Evolutionary conservation across 176 grass and related monocot genomes (phyloP), one percentile per base, ranked within the genome.

Genomic region (Thinopyrum elongatum): DNA sequence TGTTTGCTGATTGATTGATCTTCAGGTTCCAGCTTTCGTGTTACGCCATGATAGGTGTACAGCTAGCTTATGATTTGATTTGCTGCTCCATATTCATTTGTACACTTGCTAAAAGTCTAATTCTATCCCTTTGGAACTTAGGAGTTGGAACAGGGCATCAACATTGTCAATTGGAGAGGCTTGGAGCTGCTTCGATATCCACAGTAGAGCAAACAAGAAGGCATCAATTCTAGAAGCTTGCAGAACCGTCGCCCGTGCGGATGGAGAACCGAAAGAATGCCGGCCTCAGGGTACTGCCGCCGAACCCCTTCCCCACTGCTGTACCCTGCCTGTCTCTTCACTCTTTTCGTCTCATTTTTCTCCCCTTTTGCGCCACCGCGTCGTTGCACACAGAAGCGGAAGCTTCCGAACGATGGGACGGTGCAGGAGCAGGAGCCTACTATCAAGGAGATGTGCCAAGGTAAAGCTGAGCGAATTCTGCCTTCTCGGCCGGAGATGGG

Each of bases 221-320:
- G 19, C 19, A 1, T 22, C 19, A 8, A 30, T 14, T 60, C 21
- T 49, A 84, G 55, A 89, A 84, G 57, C 75, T 84, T 80, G 53
- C 35, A 10, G 78, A 77, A 28, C 46, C 44, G 13, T 83, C 30
- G 0, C 21, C 59, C 10, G 38, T 3, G 26, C 41, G 5, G 71
- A 94, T 94, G 92, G 92, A 91, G 80, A 74, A 82, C 29, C 57
- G 78, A 25, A 95, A 86, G 71, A 90, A 90, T 70, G 33, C 22
- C 57, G 62, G 61, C n/a, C 71, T 92, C 69, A 92, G 84, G 93
- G 93, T 90, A 83, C 59, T 76, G 14, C 46, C 29, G 3, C 53
- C 38, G 12, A 21, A 15, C 35, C 31, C 38, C 3, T 29, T 12
- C 22, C 78, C 2, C 15, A 4, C 14, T 19, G 28, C 14, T 65